Percentiles rank a stretch among this genome's conserved stretches.
Conservation (phyloP, 768 basidiomycete genomes). For the Termitomyces sp. region DNA sequence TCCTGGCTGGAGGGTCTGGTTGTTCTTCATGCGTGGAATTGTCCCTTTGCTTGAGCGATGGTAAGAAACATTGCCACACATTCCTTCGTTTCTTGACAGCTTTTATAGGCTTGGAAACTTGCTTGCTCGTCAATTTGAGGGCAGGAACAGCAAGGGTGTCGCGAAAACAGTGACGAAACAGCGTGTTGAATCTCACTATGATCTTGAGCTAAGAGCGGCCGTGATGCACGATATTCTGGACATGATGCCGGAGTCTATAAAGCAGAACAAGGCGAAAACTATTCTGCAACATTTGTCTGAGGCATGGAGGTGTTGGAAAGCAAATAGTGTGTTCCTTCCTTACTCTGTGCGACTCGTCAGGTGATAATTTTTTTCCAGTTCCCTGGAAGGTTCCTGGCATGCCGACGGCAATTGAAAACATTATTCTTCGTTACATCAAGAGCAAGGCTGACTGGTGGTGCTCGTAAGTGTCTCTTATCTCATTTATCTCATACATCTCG, state of each 20-base stretch:
- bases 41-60: conserved; percentile 96
- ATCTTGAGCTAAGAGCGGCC: conserved; percentile 93
- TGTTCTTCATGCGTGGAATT: conserved; percentile 99
- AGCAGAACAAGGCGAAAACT: conserved; percentile 99
- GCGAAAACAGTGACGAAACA: conserved; percentile 99
- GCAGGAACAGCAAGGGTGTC: conserved; percentile 91
- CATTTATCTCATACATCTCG: too few species aligned
- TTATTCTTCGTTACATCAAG: conserved; percentile 98
- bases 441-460: conserved; percentile 99
- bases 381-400: conserved; percentile 99
- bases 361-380: conserved; percentile 36
- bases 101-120: conserved; percentile 77
- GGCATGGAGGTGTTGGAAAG: conserved; percentile 98
- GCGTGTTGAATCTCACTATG: conserved; percentile 97
- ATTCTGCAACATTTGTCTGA: conserved; percentile 97
- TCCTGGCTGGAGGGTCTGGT: conserved; percentile 98
- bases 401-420: conserved; percentile 99
- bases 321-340: conserved; percentile 56
- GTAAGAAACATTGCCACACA: conserved; percentile 29
- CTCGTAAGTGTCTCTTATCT: conserved; percentile 47
- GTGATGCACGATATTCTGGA: conserved; percentile 99
- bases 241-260: conserved; percentile 99
- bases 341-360: not conserved
- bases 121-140: conserved; percentile 97
- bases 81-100: not conserved